These are phyloP conservation scores for Sclerotinia minor DNA, from an alignment of 2,329 filamentous ascomycete genomes.

Conservation along the genomic window DNA sequence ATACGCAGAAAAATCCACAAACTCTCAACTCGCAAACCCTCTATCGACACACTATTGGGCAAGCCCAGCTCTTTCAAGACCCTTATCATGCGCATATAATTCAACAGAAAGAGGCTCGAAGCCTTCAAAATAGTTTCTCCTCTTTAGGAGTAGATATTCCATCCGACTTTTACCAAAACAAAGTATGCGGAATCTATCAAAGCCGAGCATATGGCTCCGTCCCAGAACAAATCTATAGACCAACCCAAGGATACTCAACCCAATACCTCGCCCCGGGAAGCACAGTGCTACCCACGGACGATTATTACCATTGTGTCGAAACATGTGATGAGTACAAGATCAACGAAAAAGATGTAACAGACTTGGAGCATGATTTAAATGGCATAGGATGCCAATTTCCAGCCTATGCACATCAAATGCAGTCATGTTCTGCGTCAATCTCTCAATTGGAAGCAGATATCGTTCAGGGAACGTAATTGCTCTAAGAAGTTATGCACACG, in stretches of 20 bases:
- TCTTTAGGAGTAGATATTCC: slow-evolving; percentile 17
- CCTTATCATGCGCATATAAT: neutral
- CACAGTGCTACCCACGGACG: neutral
- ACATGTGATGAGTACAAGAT: neutral
- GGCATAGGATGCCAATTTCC: slow-evolving; percentile 15
- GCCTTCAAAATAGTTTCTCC: slow-evolving; percentile 8
- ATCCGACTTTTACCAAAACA: slow-evolving; percentile 11
- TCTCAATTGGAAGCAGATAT: slow-evolving; percentile 9
- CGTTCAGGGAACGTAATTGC: neutral
- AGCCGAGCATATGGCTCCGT: neutral
- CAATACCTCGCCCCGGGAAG: neutral
- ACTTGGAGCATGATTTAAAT: neutral
- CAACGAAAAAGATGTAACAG: neutral
- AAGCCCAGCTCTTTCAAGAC: slow-evolving; percentile 5
- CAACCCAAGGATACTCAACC: neutral
- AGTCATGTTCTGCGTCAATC: neutral
- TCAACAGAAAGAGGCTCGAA: neutral
- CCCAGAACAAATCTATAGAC: neutral
- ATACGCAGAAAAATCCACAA: neutral
- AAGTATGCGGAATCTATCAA: neutral
- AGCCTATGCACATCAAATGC: neutral
- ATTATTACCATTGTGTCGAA: neutral
- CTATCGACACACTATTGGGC: neutral
- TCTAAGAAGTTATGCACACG: neutral
- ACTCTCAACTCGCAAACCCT: slow-evolving; percentile 7